Conservation (phyloP, 495 filamentous ascomycete genomes). For the Aspergillus ostianus region DNA sequence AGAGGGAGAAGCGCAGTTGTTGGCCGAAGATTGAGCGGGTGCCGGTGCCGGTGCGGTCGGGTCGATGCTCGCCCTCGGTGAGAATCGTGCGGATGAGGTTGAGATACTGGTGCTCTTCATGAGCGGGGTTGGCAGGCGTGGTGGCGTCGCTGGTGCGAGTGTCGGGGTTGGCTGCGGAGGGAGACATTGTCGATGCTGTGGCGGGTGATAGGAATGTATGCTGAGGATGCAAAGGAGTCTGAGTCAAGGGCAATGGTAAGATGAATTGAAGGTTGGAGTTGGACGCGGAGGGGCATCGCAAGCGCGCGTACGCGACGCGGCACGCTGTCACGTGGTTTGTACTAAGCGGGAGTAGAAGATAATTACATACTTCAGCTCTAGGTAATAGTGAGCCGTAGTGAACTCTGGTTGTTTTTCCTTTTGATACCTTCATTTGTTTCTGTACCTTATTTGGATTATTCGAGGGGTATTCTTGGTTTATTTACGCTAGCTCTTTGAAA, state of each 20-base stretch:
- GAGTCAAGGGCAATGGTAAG: not conserved
- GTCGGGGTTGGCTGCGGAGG: slow-evolving; percentile 22
- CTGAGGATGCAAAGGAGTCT: not conserved
- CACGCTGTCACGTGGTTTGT: slow-evolving; percentile 27
- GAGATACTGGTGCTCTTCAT: slow-evolving; percentile 78
- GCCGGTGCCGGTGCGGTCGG: slow-evolving; percentile 90
- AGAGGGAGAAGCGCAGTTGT: slow-evolving; percentile 82
- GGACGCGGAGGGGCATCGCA: not conserved
- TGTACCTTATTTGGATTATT: too few relatives aligned
- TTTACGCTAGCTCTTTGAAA: too few relatives aligned
- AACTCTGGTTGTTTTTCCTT: too few relatives aligned
- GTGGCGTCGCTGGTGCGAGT: slow-evolving; percentile 17
- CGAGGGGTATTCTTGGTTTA: too few relatives aligned
- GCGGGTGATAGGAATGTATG: not conserved
- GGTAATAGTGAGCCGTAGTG: too few relatives aligned
- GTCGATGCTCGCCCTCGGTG: slow-evolving; percentile 70
- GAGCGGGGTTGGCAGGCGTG: slow-evolving; percentile 29
- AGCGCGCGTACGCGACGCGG: slow-evolving; percentile 24
- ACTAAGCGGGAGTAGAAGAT: too few relatives aligned
- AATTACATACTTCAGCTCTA: too few relatives aligned
- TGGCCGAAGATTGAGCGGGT: slow-evolving; percentile 88
- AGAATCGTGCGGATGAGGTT: slow-evolving; percentile 75
- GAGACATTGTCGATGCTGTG: slow-evolving; percentile 3
- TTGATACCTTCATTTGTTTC: too few relatives aligned
- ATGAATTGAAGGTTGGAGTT: slow-evolving; percentile 1